Evolutionary conservation across 1,284 basidiomycete genomes (phyloP).

Genomic region (Pseudozyma hubeiensis): DNA sequence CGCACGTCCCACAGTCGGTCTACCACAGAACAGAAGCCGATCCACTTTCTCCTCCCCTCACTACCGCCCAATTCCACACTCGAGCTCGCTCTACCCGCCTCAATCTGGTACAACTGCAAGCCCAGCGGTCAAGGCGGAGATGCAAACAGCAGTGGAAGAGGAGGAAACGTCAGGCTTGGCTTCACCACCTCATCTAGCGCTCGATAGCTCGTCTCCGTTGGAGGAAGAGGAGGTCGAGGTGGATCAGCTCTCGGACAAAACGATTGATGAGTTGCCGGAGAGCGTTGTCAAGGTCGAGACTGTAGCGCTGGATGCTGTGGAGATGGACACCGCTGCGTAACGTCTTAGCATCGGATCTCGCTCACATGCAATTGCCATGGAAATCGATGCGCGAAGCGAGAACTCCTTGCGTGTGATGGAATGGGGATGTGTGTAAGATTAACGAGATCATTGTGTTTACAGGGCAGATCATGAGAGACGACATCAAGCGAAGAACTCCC

Average conservation of each 20-base stretch:
- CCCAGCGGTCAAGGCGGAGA: background rate
- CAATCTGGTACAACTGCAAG: background rate
- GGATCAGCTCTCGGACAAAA: constrained; percentile 18
- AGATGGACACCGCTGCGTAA: constrained; percentile 17
- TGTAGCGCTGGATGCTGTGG: background rate
- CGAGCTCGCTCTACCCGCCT: background rate
- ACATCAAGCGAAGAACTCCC: constrained; percentile 76
- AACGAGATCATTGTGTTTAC: background rate
- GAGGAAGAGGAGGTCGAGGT: constrained; percentile 1
- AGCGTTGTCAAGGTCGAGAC: background rate
- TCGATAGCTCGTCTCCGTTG: constrained; percentile 15
- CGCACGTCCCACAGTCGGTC: constrained; percentile 6
- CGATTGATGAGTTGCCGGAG: constrained; percentile 18
- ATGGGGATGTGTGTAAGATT: background rate
- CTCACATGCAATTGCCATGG: too few relatives aligned
- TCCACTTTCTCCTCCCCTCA: constrained; percentile 22
- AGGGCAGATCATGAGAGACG: background rate
- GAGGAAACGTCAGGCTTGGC: constrained; percentile 12
- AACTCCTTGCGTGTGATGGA: background rate
- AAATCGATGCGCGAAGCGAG: too few relatives aligned
- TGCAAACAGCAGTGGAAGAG: constrained; percentile 2
- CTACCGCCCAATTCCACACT: constrained; percentile 10
- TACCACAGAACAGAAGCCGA: constrained; percentile 7
- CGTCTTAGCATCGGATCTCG: too few relatives aligned
- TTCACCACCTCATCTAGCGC: constrained; percentile 25